A percentile compares a stretch with the other conserved stretches of the same genome.
phyloP scores from a whole-genome alignment of 2,329 filamentous ascomycete genomes.

The Lasiodiplodia sp. region DNA sequence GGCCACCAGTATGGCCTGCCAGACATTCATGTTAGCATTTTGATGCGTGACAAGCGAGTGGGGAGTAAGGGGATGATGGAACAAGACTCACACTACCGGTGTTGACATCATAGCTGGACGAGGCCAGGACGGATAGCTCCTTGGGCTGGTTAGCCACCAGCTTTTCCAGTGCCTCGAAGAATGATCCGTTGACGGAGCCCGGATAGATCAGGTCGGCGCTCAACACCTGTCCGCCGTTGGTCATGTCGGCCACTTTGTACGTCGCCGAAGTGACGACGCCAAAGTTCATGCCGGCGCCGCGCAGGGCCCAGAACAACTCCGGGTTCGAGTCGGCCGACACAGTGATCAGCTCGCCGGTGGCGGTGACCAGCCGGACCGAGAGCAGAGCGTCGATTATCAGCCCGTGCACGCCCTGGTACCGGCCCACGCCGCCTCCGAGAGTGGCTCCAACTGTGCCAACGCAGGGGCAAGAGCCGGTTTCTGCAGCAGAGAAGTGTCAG shows the following conservation, averaged over 20 bases:
- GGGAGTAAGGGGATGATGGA: no score
- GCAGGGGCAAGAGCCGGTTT: constrained; percentile 36
- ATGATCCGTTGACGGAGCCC: neutral
- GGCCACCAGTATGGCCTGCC: neutral
- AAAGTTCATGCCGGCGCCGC: constrained; percentile 49
- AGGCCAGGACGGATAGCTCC: no score
- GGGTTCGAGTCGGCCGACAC: constrained; percentile 40
- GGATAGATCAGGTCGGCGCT: constrained; percentile 28
- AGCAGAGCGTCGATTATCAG: constrained; percentile 38
- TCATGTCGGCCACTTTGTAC: neutral
- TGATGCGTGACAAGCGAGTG: no score
- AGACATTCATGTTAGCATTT: no score
- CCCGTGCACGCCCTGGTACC: constrained; percentile 58
- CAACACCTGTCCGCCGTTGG: constrained; percentile 24
- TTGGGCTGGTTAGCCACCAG: no score
- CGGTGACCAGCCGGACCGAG: constrained; percentile 39
- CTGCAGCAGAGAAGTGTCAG: neutral
- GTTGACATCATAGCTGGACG: no score
- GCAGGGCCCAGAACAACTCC: constrained; percentile 50
- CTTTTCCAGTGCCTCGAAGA: neutral
- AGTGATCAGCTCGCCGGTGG: constrained; percentile 41
- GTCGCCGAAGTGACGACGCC: constrained; percentile 36
- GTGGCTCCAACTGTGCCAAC: constrained; percentile 63
- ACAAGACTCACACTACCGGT: no score
- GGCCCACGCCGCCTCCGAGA: constrained; percentile 64